Percentiles rank a stretch among this genome's conserved stretches.
These are phyloP conservation scores for Diplodia mutila DNA, from an alignment of 2,329 filamentous ascomycete genomes.

Conservation along the genomic window DNA sequence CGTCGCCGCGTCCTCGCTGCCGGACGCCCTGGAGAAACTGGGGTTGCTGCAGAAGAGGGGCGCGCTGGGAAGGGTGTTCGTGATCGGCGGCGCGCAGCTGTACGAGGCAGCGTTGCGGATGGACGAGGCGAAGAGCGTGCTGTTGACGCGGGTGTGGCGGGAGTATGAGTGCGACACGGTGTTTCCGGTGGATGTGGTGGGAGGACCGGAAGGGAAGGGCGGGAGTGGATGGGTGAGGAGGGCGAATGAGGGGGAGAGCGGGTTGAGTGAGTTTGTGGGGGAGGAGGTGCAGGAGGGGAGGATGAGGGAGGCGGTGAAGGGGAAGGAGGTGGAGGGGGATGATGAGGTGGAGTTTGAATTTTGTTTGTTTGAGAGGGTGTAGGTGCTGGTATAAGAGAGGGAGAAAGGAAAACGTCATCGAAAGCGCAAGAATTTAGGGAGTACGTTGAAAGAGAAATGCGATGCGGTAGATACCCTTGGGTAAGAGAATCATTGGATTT, in stretches of 20 bases:
- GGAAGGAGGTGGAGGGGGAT: slow-evolving; percentile 52
- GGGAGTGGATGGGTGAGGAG: slow-evolving; percentile 58
- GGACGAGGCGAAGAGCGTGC: slow-evolving; percentile 61
- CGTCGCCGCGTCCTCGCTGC: neutral
- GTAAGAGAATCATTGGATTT: neutral
- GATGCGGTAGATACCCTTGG: neutral
- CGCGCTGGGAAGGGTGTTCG: slow-evolving; percentile 66
- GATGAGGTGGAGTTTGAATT: slow-evolving; percentile 69
- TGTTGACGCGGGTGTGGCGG: slow-evolving; percentile 69
- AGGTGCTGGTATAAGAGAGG: neutral
- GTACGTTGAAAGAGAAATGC: too few relatives aligned
- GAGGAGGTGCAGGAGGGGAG: slow-evolving; percentile 62
- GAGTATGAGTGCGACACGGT: slow-evolving; percentile 79
- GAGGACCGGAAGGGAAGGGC: slow-evolving; percentile 35
- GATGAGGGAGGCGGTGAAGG: slow-evolving; percentile 37
- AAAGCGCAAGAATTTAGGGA: neutral
- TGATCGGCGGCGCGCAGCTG: slow-evolving; percentile 89
- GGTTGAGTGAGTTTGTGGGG: slow-evolving; percentile 67
- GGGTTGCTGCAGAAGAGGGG: slow-evolving; percentile 29
- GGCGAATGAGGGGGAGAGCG: slow-evolving; percentile 54
- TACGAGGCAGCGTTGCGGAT: slow-evolving; percentile 72
- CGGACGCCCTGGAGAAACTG: slow-evolving; percentile 5
- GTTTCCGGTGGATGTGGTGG: slow-evolving; percentile 65
- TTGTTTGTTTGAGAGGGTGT: slow-evolving; percentile 62
- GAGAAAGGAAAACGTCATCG: neutral